Conservation (phyloP, 2,329 filamentous ascomycete genomes). For the Diaporthe sp. region DNA sequence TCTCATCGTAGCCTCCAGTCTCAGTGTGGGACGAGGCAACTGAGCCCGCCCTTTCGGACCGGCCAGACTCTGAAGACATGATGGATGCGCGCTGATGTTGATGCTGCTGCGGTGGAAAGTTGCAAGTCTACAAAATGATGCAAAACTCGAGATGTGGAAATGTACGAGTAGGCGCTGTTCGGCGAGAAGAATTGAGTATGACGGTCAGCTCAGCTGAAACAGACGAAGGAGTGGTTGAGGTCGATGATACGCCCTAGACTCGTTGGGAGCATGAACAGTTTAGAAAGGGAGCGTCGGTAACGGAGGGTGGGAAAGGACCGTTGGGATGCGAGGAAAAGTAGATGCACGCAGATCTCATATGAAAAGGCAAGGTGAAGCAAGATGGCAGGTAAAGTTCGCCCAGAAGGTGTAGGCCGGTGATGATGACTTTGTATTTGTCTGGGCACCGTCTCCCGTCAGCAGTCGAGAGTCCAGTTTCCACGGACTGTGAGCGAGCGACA, state of each 20-base stretch:
- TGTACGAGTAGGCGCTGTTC: neutral
- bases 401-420: neutral
- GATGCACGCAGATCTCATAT: neutral
- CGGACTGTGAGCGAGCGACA: slow-evolving; percentile 18
- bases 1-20: slow-evolving; percentile 48
- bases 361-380: neutral
- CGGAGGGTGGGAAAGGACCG: slow-evolving; percentile 14
- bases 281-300: slow-evolving; percentile 9
- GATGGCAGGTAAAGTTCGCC: no score
- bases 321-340: neutral
- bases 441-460: neutral
- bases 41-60: slow-evolving; percentile 46
- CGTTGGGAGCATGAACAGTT: slow-evolving; percentile 1
- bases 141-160: neutral
- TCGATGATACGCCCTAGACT: slow-evolving; percentile 12
- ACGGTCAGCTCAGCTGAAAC: slow-evolving; percentile 29
- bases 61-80: slow-evolving; percentile 44
- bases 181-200: neutral
- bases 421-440: slow-evolving; percentile 24
- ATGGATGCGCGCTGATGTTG: neutral
- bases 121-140: neutral
- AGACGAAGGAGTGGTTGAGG: slow-evolving; percentile 3
- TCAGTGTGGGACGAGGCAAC: slow-evolving; percentile 52
- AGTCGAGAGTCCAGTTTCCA: neutral
- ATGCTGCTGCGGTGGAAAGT: neutral